Percentiles rank a stretch among this genome's conserved stretches.
These are phyloP conservation scores for Termitomyces heimii DNA, from an alignment of 768 basidiomycete species.

Conservation along the genomic window DNA sequence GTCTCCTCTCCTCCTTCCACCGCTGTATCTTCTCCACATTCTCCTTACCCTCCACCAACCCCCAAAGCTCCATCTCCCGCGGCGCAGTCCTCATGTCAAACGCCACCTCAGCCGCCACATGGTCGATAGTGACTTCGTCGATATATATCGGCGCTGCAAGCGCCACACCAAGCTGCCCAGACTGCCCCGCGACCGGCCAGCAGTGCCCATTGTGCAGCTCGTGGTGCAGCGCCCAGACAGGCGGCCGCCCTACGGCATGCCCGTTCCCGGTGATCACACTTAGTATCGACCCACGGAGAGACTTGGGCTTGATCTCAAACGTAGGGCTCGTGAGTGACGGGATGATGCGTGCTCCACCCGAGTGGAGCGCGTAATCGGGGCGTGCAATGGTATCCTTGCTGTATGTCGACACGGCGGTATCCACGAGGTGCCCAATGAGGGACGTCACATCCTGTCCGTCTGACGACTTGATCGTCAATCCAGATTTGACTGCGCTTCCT, in stretches of 20 bases:
- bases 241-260: slow-evolving; percentile 67
- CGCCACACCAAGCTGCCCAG: slow-evolving; percentile 79
- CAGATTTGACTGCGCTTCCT: slow-evolving; percentile 30
- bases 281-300: slow-evolving; percentile 40
- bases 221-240: slow-evolving; percentile 83
- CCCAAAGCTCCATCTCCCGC: slow-evolving; percentile 88
- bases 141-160: slow-evolving; percentile 73
- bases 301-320: slow-evolving; percentile 55
- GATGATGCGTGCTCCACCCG: slow-evolving; percentile 75
- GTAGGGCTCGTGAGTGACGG: slow-evolving; percentile 82
- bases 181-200: slow-evolving; percentile 83
- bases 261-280: slow-evolving; percentile 58
- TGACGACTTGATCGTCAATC: slow-evolving; percentile 60
- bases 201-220: slow-evolving; percentile 81
- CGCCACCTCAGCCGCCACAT: slow-evolving; percentile 78
- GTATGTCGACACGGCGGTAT: slow-evolving; percentile 60
- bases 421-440: slow-evolving; percentile 72
- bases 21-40: slow-evolving; percentile 56
- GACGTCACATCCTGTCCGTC: slow-evolving; percentile 69
- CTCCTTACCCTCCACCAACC: slow-evolving; percentile 71
- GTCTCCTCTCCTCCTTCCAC: slow-evolving; percentile 45
- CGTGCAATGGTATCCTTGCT: slow-evolving; percentile 75
- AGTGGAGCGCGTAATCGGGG: slow-evolving; percentile 82
- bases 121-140: slow-evolving; percentile 81
- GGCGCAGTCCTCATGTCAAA: slow-evolving; percentile 81